Evolutionary conservation across 768 basidiomycete genomes (phyloP).

Genomic region (Xerocomellus intermedius): DNA sequence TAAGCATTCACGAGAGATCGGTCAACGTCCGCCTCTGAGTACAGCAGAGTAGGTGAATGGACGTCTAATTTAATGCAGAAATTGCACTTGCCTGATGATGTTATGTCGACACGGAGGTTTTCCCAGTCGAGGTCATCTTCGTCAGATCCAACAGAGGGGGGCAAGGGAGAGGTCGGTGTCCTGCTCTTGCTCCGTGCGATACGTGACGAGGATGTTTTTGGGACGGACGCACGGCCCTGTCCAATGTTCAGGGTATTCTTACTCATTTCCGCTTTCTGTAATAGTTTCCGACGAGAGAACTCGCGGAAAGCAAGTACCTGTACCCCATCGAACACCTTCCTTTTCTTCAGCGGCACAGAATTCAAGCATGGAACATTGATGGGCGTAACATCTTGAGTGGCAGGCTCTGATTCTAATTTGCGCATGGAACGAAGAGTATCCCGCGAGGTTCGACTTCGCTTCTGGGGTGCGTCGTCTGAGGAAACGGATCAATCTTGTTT

Average conservation of each 20-base stretch:
- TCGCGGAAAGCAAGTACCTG: constrained; percentile 27
- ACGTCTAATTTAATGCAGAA: not conserved
- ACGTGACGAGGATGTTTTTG: not conserved
- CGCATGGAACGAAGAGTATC: constrained; percentile 11
- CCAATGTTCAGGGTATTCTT: not conserved
- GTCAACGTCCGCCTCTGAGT: constrained; percentile 24
- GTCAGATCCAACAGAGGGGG: constrained; percentile 10
- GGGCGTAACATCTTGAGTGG: constrained; percentile 22
- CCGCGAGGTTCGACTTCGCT: constrained; percentile 23
- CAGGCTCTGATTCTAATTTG: constrained; percentile 31
- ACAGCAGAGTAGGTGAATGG: not conserved
- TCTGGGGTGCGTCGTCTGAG: constrained; percentile 18
- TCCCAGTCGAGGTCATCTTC: constrained; percentile 35
- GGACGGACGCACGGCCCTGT: not conserved
- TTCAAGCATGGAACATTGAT: constrained; percentile 14
- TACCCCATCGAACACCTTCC: constrained; percentile 31
- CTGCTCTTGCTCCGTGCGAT: not conserved
- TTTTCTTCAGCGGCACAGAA: constrained; percentile 26
- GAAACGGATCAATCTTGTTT: constrained; percentile 5
- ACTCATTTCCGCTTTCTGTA: not conserved
- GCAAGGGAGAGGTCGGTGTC: not conserved
- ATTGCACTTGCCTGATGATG: constrained; percentile 21
- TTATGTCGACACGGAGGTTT: constrained; percentile 15
- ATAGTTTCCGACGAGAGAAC: constrained; percentile 11
- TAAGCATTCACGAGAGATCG: constrained; percentile 14